phyloP scores from a whole-genome alignment of 306 rosid species.

The Coriaria nepalensis region DNA sequence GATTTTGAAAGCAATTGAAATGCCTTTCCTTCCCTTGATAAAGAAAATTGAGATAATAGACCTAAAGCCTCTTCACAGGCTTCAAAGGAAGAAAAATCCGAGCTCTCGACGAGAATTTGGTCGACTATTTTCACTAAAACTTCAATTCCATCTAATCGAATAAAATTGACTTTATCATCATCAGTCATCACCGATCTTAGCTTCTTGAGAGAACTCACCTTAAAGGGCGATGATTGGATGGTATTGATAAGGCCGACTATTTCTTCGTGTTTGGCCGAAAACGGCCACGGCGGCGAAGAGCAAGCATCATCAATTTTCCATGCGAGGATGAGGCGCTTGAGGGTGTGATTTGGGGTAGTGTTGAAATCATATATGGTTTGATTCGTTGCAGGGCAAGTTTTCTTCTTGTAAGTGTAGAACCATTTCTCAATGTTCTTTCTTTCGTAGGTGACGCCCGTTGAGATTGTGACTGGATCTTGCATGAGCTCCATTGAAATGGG shows the following conservation, averaged over 20 bases:
- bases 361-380: constrained; percentile 18
- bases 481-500: constrained; percentile 45
- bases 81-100: constrained; percentile 26
- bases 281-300: background rate
- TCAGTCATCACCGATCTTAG: constrained; percentile 23
- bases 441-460: constrained; percentile 49
- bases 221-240: constrained; percentile 36
- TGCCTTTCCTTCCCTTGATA: constrained; percentile 9
- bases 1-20: constrained; percentile 16
- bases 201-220: constrained; percentile 33
- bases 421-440: constrained; percentile 36
- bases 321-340: constrained; percentile 35
- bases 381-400: constrained; percentile 48
- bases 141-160: constrained; percentile 19
- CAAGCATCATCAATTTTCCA: constrained; percentile 16
- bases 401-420: constrained; percentile 40
- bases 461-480: constrained; percentile 37
- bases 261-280: constrained; percentile 12
- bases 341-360: constrained; percentile 36
- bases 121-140: constrained; percentile 19
- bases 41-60: constrained; percentile 19
- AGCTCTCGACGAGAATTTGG: constrained; percentile 16
- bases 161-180: constrained; percentile 11
- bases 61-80: constrained; percentile 44
- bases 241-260: constrained; percentile 19